phyloP scores from a whole-genome alignment of 2,329 filamentous ascomycete species.

The Aspergillus thermomutatus region DNA sequence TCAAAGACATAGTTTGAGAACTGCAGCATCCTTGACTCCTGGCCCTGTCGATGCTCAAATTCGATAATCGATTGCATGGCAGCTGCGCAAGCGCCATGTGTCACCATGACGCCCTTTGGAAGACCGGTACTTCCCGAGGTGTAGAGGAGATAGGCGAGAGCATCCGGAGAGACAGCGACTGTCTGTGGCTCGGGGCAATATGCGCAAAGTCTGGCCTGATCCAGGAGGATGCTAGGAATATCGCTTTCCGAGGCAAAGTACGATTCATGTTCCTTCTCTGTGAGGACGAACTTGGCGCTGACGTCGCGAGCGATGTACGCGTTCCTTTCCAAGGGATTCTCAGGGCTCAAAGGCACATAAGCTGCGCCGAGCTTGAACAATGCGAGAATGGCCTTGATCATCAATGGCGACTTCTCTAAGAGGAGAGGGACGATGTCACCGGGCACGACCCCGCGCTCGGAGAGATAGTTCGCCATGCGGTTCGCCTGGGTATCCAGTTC shows the following conservation, averaged over 20 bases:
- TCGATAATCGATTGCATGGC: not conserved
- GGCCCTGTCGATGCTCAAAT: not conserved
- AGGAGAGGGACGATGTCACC: slow-evolving; percentile 3
- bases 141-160: not conserved
- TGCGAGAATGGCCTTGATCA: slow-evolving; percentile 1
- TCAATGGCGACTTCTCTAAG: slow-evolving; percentile 3
- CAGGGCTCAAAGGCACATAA: slow-evolving; percentile 1
- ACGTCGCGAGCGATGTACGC: not conserved
- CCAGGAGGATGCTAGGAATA: not conserved
- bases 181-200: not conserved
- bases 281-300: slow-evolving; percentile 1
- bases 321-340: slow-evolving; percentile 6
- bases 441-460: not conserved
- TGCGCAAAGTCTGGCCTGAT: not conserved
- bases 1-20: slow-evolving; percentile 15
- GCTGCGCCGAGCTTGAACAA: slow-evolving; percentile 1
- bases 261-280: not conserved
- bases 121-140: slow-evolving; percentile 4
- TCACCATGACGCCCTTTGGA: slow-evolving; percentile 5
- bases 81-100: not conserved
- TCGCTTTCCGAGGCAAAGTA: not conserved
- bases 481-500: not conserved
- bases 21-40: slow-evolving; percentile 7
- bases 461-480: not conserved
- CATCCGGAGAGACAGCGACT: not conserved